Evolutionary conservation across 2,329 filamentous ascomycete species (phyloP).

Genomic region (Arthrinium puccinioides): DNA sequence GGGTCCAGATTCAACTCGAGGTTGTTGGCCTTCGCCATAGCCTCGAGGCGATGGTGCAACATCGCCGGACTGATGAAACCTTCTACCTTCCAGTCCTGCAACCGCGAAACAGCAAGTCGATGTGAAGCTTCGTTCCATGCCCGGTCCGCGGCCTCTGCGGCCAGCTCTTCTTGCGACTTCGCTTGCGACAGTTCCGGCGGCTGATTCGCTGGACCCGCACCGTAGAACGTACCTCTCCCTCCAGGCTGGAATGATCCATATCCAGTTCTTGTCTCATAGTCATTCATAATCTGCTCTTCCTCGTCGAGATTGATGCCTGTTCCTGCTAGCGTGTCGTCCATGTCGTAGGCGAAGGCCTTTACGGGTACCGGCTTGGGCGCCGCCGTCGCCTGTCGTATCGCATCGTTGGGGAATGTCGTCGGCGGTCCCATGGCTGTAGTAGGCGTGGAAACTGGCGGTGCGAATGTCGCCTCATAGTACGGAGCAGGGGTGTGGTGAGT

Average conservation of each 20-base stretch:
- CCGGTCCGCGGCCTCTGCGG: constrained; percentile 56
- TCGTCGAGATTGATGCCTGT: constrained; percentile 83
- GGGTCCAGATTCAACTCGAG: constrained; percentile 48
- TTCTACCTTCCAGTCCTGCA: constrained; percentile 65
- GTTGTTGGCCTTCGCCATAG: constrained; percentile 51
- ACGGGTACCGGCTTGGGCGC: constrained; percentile 54
- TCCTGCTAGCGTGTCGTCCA: constrained; percentile 75
- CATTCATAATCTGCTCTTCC: constrained; percentile 76
- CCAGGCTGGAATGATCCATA: constrained; percentile 49
- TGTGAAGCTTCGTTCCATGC: constrained; percentile 61
- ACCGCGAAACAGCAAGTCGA: constrained; percentile 49
- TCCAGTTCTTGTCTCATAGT: constrained; percentile 47
- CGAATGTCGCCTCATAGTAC: too few species aligned
- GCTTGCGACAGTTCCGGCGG: constrained; percentile 37
- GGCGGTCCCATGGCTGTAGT: constrained; percentile 25
- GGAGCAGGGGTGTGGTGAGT: too few species aligned
- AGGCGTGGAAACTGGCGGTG: too few species aligned
- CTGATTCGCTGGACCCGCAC: constrained; percentile 60
- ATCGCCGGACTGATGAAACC: constrained; percentile 59
- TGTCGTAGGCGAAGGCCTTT: constrained; percentile 61
- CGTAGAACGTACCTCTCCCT: constrained; percentile 52
- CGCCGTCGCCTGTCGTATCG: constrained; percentile 45
- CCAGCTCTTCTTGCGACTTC: constrained; percentile 54
- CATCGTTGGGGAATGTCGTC: constrained; percentile 15
- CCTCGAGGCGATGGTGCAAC: constrained; percentile 49